Conservation (phyloP, 176 grass and related monocot species). For the Puya raimondii region DNA sequence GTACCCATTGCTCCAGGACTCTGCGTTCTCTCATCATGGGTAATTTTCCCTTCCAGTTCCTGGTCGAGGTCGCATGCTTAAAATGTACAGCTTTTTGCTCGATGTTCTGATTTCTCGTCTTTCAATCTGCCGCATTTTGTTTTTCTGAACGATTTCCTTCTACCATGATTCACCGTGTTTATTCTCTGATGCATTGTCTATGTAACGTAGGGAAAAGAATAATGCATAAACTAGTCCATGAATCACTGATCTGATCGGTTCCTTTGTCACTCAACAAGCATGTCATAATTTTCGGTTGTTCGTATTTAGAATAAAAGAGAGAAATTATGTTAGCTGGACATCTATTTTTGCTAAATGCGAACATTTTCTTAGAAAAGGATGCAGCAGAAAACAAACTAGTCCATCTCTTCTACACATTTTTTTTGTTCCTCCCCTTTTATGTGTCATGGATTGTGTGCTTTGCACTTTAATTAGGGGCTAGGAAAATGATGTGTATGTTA, state of each 20-base stretch:
- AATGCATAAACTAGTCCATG: neutral
- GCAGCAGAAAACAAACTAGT: neutral
- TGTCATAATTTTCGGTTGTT: neutral
- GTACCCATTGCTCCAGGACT: neutral
- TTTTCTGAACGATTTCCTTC: too few relatives aligned
- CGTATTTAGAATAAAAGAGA: neutral
- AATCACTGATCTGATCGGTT: neutral
- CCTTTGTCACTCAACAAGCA: too few relatives aligned
- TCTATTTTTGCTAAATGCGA: neutral
- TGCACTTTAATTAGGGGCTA: too few relatives aligned
- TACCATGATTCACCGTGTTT: too few relatives aligned
- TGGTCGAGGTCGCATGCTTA: neutral
- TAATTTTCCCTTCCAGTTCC: neutral
- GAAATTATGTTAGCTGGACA: neutral
- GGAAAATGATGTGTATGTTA: too few relatives aligned
- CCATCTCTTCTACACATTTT: neutral
- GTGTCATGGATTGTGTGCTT: too few relatives aligned
- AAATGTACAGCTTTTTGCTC: too few relatives aligned
- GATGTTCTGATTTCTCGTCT: too few relatives aligned
- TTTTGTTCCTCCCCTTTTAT: too few relatives aligned
- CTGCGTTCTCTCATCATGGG: neutral
- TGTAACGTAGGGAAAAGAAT: neutral
- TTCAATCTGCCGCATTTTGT: too few relatives aligned
- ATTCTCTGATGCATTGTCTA: neutral
- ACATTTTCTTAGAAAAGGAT: neutral